These are phyloP conservation scores for Rhynchospora pubera DNA, from an alignment of 176 grass and related monocot species.

Conservation along the genomic window DNA sequence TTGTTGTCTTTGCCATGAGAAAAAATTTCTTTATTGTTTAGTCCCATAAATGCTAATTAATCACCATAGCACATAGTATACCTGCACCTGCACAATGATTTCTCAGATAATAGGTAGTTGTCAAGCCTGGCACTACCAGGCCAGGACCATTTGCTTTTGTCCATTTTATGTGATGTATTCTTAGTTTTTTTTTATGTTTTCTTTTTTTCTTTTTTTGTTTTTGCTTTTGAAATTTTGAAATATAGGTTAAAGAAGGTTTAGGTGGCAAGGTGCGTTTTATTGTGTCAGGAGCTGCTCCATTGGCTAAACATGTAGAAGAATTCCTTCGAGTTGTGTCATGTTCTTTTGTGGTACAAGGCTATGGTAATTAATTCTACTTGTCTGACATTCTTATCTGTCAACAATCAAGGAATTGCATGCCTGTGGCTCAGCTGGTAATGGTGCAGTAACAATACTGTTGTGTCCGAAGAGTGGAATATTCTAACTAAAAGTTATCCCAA, in stretches of 20 bases:
- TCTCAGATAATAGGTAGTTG: not conserved
- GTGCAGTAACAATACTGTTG: not conserved
- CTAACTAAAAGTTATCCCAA: not conserved
- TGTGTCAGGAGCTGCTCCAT: conserved; percentile 74
- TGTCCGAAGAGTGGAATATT: not conserved
- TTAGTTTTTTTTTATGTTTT: not conserved
- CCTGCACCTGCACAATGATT: not conserved
- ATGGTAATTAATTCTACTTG: conserved; percentile 43
- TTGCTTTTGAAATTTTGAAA: not conserved
- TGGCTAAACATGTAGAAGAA: conserved; percentile 65
- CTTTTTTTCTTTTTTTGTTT: not conserved
- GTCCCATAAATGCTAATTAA: not conserved
- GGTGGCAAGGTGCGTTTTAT: conserved; percentile 77
- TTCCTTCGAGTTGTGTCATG: conserved; percentile 92
- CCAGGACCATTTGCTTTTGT: not conserved
- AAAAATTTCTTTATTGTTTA: not conserved
- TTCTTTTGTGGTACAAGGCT: conserved; percentile 81
- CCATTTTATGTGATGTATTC: not conserved
- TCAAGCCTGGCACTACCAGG: not conserved
- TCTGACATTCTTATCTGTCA: not conserved
- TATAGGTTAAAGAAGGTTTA: conserved; percentile 79
- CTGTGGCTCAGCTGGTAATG: not conserved
- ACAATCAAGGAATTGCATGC: not conserved
- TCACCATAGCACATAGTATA: not conserved
- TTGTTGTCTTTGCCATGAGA: not conserved